Conservation (phyloP, 1,139 yeast genomes). For the Wickerhamomyces sp. region DNA sequence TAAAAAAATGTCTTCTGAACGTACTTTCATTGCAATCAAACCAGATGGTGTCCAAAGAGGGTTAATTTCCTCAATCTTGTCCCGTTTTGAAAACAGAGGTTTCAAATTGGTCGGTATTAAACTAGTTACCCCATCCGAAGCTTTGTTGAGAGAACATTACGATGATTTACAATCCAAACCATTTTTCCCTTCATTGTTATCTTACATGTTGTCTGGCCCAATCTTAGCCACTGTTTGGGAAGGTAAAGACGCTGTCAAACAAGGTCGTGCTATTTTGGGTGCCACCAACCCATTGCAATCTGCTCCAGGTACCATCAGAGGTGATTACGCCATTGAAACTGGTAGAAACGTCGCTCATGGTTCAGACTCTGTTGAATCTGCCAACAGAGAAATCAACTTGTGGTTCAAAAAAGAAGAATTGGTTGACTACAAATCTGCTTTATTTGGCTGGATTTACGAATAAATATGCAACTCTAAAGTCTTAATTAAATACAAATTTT, state of each 20-base stretch:
- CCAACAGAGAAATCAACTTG: slow-evolving; percentile 90
- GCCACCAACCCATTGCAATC: slow-evolving; percentile 98
- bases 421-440: slow-evolving; percentile 84
- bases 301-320: slow-evolving; percentile 99
- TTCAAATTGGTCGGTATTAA: slow-evolving; percentile 96
- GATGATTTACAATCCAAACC: slow-evolving; percentile 94
- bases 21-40: slow-evolving; percentile 98
- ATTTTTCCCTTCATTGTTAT: slow-evolving; percentile 92
- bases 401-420: slow-evolving; percentile 99
- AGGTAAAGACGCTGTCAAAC: slow-evolving; percentile 99
- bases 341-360: slow-evolving; percentile 99
- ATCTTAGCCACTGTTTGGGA: slow-evolving; percentile 99
- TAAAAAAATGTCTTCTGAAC: slow-evolving; percentile 56
- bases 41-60: slow-evolving; percentile 99
- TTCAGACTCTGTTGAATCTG: slow-evolving; percentile 98
- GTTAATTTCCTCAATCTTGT: slow-evolving; percentile 79
- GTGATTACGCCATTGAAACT: slow-evolving; percentile 92
- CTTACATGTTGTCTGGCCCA: slow-evolving; percentile 98
- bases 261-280: slow-evolving; percentile 96
- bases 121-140: slow-evolving; percentile 83
- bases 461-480: no score
- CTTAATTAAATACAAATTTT: no score
- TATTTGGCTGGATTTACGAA: slow-evolving; percentile 91
- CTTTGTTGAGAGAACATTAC: slow-evolving; percentile 89
- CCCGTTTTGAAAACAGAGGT: slow-evolving; percentile 96